Evolutionary conservation across 2,329 filamentous ascomycete genomes (phyloP), one percentile per base, ranked within the genome.

Genomic region (Trichothecium roseum): DNA sequence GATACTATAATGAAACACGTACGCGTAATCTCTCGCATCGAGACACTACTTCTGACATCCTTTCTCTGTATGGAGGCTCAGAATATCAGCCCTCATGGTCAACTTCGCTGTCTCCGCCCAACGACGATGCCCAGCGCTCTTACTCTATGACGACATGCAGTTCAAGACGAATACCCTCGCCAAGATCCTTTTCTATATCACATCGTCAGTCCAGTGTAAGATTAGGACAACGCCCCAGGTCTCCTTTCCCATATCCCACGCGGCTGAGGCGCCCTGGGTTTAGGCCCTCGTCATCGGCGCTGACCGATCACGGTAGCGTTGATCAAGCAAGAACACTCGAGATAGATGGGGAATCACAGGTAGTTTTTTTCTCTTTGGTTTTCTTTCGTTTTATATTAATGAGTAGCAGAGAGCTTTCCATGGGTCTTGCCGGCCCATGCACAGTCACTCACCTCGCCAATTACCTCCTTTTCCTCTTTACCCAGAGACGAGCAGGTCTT

Each of bases 201-300:
- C 62, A 67, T 40, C 71, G 64, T 39, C 63, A 65, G 22, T 53
- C 56, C 15, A 67, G 68, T 18, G 50, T 51, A 16, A 49, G 48
- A 30, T 50, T 55, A 20, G 45, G 66, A 34, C 69, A 72, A 43
- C 62, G 71, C n/a, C 68, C 72, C 32, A 63, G 70, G 20, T 76
- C 73, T 16, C 72, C 73, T 1, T 76, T 71, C 40, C 69, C 69
- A 16, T 76, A 77, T 39, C 72, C 72, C 18, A 67, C 71, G 31
- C 66, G 72, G 14, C 52, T 76, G 24, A 74, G 65, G 47, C 64
- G 72, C 15, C 70, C 69, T 14, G 69, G 69, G 4, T 55, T 68
- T 27, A 59, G 65, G 29, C 60, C 68, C 30, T 54, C 62, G 18
- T 73, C 68, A 10, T 68, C 68, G 12, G 65, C 66, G 32, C 47